phyloP scores from a whole-genome alignment of 2,329 filamentous ascomycete genomes.

The Claviceps sp. region DNA sequence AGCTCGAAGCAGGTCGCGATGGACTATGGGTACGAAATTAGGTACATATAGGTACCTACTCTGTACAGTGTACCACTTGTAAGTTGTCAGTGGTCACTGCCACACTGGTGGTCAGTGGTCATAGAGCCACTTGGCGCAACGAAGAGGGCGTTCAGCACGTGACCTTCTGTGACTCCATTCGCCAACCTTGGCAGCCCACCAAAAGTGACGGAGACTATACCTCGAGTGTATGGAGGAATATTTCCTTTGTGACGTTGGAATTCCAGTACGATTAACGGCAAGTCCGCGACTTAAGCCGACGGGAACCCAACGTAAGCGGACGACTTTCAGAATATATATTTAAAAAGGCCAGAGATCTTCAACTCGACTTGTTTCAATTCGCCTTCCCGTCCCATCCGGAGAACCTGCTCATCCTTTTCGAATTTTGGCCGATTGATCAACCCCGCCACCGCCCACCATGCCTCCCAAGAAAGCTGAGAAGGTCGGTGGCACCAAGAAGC shows the following conservation, averaged over 20 bases:
- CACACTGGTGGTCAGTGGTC: too few species aligned
- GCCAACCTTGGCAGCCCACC: constrained; percentile 10
- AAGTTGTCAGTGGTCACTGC: too few species aligned
- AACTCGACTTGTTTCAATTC: background rate
- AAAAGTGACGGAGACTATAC: constrained; percentile 9
- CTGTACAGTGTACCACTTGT: background rate
- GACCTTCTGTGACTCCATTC: constrained; percentile 14
- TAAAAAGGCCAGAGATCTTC: background rate
- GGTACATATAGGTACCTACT: background rate
- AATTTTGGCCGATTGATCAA: background rate
- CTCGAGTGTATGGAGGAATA: background rate
- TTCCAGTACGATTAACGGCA: background rate
- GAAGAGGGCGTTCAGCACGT: constrained; percentile 10
- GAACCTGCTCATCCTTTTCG: background rate
- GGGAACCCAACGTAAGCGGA: background rate
- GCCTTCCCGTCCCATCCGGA: background rate
- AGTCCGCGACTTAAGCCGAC: background rate
- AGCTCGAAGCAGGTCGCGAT: background rate
- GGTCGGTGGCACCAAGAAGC: constrained; percentile 40
- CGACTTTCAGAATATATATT: background rate
- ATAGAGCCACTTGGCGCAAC: too few species aligned
- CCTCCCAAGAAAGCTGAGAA: constrained; percentile 54
- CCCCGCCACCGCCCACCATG: constrained; percentile 41
- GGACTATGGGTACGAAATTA: background rate
- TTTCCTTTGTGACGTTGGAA: constrained; percentile 8